Conservation (phyloP, 129 eudicot genomes). For the Scalesia atractyloides region DNA sequence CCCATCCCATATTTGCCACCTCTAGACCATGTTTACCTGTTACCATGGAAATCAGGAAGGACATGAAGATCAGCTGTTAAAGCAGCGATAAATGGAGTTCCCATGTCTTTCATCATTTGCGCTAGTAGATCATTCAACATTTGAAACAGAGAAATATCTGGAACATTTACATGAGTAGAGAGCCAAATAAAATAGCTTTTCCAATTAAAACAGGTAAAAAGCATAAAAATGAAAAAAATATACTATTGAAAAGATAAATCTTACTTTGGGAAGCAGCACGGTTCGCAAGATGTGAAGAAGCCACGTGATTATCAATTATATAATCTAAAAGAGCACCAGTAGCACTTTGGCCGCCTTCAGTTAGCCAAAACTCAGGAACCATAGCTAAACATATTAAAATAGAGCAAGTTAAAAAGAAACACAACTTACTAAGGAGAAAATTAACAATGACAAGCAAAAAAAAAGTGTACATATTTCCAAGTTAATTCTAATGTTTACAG, state of each 20-base stretch:
- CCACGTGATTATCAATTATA: constrained; percentile 79
- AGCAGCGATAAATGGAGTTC: constrained; percentile 74
- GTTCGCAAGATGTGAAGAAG: constrained; percentile 85
- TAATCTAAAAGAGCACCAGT: constrained; percentile 89
- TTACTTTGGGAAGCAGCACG: constrained; percentile 93
- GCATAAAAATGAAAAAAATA: not conserved
- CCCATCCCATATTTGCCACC: constrained; percentile 3
- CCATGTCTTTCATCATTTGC: constrained; percentile 52
- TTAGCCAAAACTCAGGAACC: constrained; percentile 97
- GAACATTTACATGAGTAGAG: constrained; percentile 5
- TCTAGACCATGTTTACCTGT: constrained; percentile 58
- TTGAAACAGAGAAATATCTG: constrained; percentile 79
- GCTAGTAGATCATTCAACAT: constrained; percentile 76
- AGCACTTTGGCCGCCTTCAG: constrained; percentile 99
- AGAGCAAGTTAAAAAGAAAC: not conserved
- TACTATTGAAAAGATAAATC: constrained; percentile 9
- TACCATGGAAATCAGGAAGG: constrained; percentile 98
- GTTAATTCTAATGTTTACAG: constrained; percentile 9
- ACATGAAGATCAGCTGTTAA: constrained; percentile 80
- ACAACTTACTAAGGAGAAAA: not conserved
- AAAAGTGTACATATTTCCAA: not conserved
- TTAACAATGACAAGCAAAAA: not conserved
- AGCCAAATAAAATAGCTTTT: constrained; percentile 9
- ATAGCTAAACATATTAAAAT: constrained; percentile 52
- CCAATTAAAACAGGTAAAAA: not conserved